A percentile compares a stretch with the other conserved stretches of the same genome.
Evolutionary conservation across 2,329 filamentous ascomycete species (phyloP).

Genomic region (Annulohypoxylon truncatum): DNA sequence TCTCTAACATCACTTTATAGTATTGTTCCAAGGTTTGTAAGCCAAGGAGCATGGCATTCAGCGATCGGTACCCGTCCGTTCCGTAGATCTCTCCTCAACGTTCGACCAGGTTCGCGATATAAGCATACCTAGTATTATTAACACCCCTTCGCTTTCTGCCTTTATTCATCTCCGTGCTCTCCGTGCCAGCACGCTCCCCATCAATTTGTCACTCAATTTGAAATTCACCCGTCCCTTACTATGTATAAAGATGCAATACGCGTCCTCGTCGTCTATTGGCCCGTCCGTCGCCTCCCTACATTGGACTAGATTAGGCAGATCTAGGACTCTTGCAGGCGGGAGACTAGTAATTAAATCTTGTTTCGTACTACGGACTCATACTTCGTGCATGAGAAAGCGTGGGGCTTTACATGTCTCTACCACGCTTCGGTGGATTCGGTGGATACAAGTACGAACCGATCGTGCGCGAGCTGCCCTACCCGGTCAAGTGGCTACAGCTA

Average conservation of each 20-base stretch:
- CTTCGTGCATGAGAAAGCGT: constrained; percentile 9
- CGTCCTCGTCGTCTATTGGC: constrained; percentile 30
- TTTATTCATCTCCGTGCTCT: constrained; percentile 5
- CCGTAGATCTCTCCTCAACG: constrained; percentile 35
- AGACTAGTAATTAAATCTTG: constrained; percentile 16
- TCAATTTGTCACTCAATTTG: constrained; percentile 21
- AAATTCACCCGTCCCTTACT: constrained; percentile 23
- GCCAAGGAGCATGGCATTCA: constrained; percentile 1
- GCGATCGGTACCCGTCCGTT: constrained; percentile 30
- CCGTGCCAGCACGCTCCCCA: not conserved
- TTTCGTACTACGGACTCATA: constrained; percentile 2
- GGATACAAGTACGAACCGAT: constrained; percentile 12
- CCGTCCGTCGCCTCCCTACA: constrained; percentile 30
- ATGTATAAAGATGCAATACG: constrained; percentile 19
- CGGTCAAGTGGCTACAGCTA: constrained; percentile 22
- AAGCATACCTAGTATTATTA: not conserved
- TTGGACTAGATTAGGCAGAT: constrained; percentile 41
- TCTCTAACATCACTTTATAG: constrained; percentile 32
- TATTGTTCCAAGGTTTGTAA: constrained; percentile 4
- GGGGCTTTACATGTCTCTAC: constrained; percentile 8
- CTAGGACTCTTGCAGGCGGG: constrained; percentile 31
- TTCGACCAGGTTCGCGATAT: constrained; percentile 29
- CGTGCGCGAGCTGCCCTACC: constrained; percentile 5
- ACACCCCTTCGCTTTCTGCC: not conserved
- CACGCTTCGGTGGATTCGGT: not conserved